Conservation (phyloP, 345 rosid genomes). For the Punica granatum region DNA sequence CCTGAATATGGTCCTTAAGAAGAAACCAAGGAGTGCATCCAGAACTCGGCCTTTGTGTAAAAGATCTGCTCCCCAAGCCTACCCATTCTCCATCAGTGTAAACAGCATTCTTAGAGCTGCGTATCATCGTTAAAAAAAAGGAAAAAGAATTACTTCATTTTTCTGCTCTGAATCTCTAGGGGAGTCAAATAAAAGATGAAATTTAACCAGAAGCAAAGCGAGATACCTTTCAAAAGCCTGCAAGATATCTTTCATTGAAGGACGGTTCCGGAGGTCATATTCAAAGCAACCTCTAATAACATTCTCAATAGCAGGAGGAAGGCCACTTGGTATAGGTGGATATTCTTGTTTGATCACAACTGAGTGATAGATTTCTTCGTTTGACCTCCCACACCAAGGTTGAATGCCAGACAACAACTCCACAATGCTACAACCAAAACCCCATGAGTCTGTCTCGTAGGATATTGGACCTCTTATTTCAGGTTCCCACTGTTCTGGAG, state of each 20-base stretch:
- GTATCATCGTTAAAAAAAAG: neutral
- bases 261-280: constrained; percentile 77
- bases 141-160: neutral
- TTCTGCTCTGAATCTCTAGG: neutral
- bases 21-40: constrained; percentile 76
- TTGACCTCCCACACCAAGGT: constrained; percentile 70
- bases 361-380: constrained; percentile 47
- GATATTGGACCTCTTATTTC: constrained; percentile 77
- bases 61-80: constrained; percentile 20
- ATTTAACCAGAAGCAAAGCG: neutral
- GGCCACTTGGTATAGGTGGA: constrained; percentile 50
- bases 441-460: constrained; percentile 90
- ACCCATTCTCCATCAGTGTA: constrained; percentile 47
- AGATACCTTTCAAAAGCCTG: constrained; percentile 52
- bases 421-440: constrained; percentile 76
- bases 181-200: neutral
- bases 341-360: constrained; percentile 74
- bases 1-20: constrained; percentile 59
- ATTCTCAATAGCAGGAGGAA: constrained; percentile 64
- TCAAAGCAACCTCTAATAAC: constrained; percentile 78
- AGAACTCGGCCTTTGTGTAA: constrained; percentile 26
- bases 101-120: constrained; percentile 56
- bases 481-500: constrained; percentile 97
- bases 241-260: constrained; percentile 66
- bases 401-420: constrained; percentile 85